Base-by-base conservation (phyloP, 2,329 filamentous ascomycete species). In the Mycogone perniciosa region DNA sequence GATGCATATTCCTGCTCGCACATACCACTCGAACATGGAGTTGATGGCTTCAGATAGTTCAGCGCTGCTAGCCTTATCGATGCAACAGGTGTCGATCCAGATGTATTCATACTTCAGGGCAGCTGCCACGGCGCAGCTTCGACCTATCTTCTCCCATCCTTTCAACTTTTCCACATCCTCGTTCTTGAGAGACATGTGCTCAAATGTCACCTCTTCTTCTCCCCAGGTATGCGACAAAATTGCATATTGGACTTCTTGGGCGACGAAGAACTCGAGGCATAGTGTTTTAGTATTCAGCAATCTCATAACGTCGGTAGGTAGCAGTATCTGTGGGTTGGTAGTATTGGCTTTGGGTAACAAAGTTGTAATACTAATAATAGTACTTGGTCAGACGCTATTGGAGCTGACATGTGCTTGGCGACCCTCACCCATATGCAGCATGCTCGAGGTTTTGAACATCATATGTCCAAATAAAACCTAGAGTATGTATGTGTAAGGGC, bases 1-100 rank as follows among this genome's bases (percentile, higher is more conserved):
- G 27, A 63, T 56, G 45, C 63, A 66, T 7, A 62, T 50, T 2
- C 37, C 34, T 1, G 64, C 59, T 11, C 59, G 52, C 5, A 59
- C 58, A 39, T 67, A 67, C 64, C 64, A 67, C 5, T 59, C 56
- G 44, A 64, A 67, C 64, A 66, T 67, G 46, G 63, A 66, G 38
- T 64, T 64, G 52, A 64, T 64, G 29, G 61, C 62, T 20, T 64
- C 62, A 2, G 62, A 64, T 4, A 64, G 62, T 44, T 67, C 64
- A 1, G 64, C 60, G 10, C 60, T 65, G 44, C 60, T 65, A 6
- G 54, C 57, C 47, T 65, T 67, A 43, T 67, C 64, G 13, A 67
- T 67, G 41, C 64, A 67, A 43, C 62, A 64, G 0, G 63, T 66
- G 13, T 67, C 64, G 20, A 64, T 57, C 64, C 64, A 67, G 6